Conservation (phyloP, 495 filamentous ascomycete species). For the Parathielavia hyrcaniae region DNA sequence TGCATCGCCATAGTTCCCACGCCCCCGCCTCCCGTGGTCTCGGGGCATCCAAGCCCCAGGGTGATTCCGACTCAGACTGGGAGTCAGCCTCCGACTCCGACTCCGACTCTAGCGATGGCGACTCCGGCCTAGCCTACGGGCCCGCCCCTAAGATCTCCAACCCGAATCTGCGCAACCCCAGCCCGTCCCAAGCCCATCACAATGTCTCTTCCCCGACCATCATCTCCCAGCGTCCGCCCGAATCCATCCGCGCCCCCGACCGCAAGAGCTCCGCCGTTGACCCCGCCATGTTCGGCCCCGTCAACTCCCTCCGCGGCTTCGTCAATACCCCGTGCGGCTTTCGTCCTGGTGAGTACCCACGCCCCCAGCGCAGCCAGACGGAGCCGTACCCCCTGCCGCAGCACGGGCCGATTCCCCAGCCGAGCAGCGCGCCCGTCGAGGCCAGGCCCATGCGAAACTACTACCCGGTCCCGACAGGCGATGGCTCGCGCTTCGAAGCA, state of each 20-base stretch:
- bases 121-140: conserved; percentile 46
- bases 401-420: conserved; percentile 20
- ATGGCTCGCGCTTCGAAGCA: conserved; percentile 55
- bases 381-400: not conserved
- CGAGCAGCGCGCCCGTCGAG: conserved; percentile 33
- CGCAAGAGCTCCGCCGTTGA: conserved; percentile 47
- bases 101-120: conserved; percentile 37
- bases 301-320: conserved; percentile 47
- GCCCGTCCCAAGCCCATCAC: not conserved
- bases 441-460: conserved; percentile 34
- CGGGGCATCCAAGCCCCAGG: conserved; percentile 34
- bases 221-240: conserved; percentile 24
- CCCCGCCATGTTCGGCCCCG: conserved; percentile 47
- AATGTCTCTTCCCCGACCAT: conserved; percentile 16
- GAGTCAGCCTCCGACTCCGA: conserved; percentile 41
- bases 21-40: conserved; percentile 29
- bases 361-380: conserved; percentile 3
- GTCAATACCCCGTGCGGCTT: conserved; percentile 50
- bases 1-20: conserved; percentile 33
- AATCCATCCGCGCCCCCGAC: conserved; percentile 30
- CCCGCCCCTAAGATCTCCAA: conserved; percentile 31
- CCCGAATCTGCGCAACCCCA: conserved; percentile 22
- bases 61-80: conserved; percentile 35
- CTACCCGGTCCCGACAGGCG: conserved; percentile 54
- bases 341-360: conserved; percentile 27